Percentiles rank a stretch among this genome's conserved stretches.
These are phyloP conservation scores for Puccinia triticina DNA, from an alignment of 1,284 basidiomycete species.

Conservation along the genomic window DNA sequence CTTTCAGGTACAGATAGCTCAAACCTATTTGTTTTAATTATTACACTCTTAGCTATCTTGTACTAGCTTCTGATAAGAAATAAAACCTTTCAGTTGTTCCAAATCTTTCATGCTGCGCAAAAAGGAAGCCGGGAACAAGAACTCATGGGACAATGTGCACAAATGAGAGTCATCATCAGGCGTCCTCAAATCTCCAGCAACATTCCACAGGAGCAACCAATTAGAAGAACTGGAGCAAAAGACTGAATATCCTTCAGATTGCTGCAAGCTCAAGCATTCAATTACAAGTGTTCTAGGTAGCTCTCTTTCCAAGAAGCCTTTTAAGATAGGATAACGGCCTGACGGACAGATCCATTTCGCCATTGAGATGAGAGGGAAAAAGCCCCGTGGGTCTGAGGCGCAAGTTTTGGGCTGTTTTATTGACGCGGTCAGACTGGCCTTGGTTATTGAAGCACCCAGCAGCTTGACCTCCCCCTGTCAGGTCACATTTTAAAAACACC, in stretches of 20 bases:
- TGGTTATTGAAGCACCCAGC: conserved; percentile 19
- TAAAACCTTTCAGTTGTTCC: too few relatives aligned
- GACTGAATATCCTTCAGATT: conserved; percentile 3
- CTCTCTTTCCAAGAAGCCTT: conserved; percentile 1
- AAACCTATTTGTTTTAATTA: too few relatives aligned
- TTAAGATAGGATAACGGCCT: neutral
- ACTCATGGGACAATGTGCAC: conserved; percentile 3
- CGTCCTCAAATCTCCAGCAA: neutral
- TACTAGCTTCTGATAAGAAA: too few relatives aligned
- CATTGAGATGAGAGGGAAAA: neutral
- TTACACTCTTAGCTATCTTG: too few relatives aligned
- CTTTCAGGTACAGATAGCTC: too few relatives aligned
- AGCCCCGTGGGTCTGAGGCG: neutral
- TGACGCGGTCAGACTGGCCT: neutral
- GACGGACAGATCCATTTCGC: neutral
- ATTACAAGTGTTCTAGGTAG: conserved; percentile 1
- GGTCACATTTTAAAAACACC: neutral
- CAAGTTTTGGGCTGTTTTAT: neutral
- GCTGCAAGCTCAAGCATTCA: neutral
- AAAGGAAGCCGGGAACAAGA: neutral
- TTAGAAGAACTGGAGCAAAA: conserved; percentile 15
- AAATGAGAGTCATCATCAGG: neutral
- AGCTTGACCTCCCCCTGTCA: neutral
- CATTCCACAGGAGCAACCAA: conserved; percentile 30
- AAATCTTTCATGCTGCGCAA: too few relatives aligned